Evolutionary conservation across 2,329 filamentous ascomycete species (phyloP).

Genomic region (Beauveria pseudobassiana): DNA sequence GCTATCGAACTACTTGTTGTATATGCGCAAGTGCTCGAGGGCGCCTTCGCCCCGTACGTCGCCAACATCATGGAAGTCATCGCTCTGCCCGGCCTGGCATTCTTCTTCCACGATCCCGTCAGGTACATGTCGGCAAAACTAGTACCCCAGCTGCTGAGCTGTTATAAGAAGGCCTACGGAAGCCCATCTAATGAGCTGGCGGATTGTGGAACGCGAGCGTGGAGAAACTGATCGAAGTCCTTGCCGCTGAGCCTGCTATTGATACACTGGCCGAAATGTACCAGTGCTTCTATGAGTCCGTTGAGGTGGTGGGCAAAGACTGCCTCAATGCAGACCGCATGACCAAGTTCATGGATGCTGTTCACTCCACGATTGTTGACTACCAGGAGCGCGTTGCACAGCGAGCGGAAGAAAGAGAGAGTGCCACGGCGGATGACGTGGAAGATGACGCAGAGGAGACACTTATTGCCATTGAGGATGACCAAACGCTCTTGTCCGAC

Average conservation of each 20-base stretch:
- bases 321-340: slow-evolving; percentile 74
- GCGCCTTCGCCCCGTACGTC: slow-evolving; percentile 84
- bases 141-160: slow-evolving; percentile 85
- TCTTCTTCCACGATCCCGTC: slow-evolving; percentile 99
- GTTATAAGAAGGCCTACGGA: slow-evolving; percentile 89
- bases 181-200: slow-evolving; percentile 69
- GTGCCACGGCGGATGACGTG: slow-evolving; percentile 69
- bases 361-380: slow-evolving; percentile 79
- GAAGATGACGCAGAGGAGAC: slow-evolving; percentile 85
- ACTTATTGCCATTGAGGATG: slow-evolving; percentile 89
- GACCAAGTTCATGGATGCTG: slow-evolving; percentile 78
- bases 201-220: slow-evolving; percentile 79
- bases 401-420: slow-evolving; percentile 73
- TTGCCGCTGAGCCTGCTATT: slow-evolving; percentile 88
- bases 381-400: slow-evolving; percentile 82
- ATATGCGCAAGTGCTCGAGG: slow-evolving; percentile 93
- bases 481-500: slow-evolving; percentile 90
- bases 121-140: slow-evolving; percentile 91
- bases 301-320: slow-evolving; percentile 85
- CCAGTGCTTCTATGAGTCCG: slow-evolving; percentile 97
- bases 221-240: slow-evolving; percentile 85
- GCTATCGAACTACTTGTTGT: slow-evolving; percentile 98
- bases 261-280: slow-evolving; percentile 98
- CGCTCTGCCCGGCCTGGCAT: slow-evolving; percentile 83
- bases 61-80: slow-evolving; percentile 94